phyloP scores from a whole-genome alignment of 768 basidiomycete species.

The Macrolepiota fuliginosa region DNA sequence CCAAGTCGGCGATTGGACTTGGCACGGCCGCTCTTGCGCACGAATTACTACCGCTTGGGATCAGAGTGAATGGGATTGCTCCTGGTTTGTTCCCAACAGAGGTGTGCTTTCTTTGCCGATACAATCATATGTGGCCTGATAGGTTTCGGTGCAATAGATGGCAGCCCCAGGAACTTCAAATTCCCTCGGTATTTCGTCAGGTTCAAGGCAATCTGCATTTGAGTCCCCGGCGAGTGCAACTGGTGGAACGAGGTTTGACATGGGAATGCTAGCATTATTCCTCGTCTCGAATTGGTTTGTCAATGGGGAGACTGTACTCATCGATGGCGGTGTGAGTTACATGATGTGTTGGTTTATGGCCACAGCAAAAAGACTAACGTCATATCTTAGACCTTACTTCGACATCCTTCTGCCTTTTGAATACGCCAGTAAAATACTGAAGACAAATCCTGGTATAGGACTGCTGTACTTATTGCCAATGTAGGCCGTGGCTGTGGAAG shows the following conservation, averaged over 20 bases:
- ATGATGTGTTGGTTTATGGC: background rate
- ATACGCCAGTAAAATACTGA: background rate
- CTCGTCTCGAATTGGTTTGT: slow-evolving; percentile 47
- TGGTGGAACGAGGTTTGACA: slow-evolving; percentile 38
- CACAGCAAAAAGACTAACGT: background rate
- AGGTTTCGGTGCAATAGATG: slow-evolving; percentile 23
- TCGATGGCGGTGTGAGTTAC: slow-evolving; percentile 45
- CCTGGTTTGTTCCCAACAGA: slow-evolving; percentile 35
- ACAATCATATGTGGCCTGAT: background rate
- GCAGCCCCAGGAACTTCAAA: slow-evolving; percentile 23
- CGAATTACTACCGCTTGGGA: slow-evolving; percentile 44
- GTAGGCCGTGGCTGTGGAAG: too few species aligned
- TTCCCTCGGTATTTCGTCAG: slow-evolving; percentile 23
- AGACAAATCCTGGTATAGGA: too few species aligned
- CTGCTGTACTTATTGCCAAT: too few species aligned
- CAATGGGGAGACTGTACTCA: slow-evolving; percentile 46
- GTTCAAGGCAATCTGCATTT: slow-evolving; percentile 23
- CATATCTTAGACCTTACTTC: slow-evolving; percentile 28
- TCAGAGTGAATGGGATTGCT: slow-evolving; percentile 48
- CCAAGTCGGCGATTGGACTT: slow-evolving; percentile 47
- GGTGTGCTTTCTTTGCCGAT: slow-evolving; percentile 10
- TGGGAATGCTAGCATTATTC: slow-evolving; percentile 41
- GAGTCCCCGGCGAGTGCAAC: slow-evolving; percentile 30
- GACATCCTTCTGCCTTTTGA: slow-evolving; percentile 36
- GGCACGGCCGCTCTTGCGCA: slow-evolving; percentile 44